phyloP scores from a whole-genome alignment of 805 yeast species.

The Tetrapisispora nanseiensis region DNA sequence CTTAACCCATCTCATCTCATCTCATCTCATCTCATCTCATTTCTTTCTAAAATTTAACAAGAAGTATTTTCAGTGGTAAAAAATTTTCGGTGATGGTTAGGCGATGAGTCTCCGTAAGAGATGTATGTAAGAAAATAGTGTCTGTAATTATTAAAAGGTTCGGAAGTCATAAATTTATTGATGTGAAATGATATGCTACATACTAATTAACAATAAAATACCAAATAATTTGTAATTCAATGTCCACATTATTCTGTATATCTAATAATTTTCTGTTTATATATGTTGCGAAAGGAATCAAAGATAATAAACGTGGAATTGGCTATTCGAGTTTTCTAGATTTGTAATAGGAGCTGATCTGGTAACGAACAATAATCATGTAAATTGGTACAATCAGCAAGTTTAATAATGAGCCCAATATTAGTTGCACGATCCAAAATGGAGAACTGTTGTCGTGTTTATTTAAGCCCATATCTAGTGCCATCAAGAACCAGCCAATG shows the following conservation, averaged over 20 bases:
- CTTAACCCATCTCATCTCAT: not conserved
- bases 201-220: too few relatives aligned
- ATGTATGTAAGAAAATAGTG: too few relatives aligned
- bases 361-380: constrained; percentile 39
- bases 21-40: constrained; percentile 7
- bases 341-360: constrained; percentile 42
- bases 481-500: constrained; percentile 72
- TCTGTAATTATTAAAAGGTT: too few relatives aligned
- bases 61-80: too few relatives aligned
- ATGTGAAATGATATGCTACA: not conserved
- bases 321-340: constrained; percentile 16
- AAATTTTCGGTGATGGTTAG: not conserved
- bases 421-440: constrained; percentile 42
- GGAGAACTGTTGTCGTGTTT: constrained; percentile 41
- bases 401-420: constrained; percentile 40
- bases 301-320: not conserved
- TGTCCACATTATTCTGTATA: too few relatives aligned
- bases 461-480: constrained; percentile 55
- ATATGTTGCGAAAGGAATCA: not conserved
- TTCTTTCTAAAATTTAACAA: not conserved
- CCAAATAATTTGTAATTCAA: too few relatives aligned
- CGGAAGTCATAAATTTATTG: too few relatives aligned
- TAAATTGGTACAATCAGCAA: constrained; percentile 50
- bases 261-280: too few relatives aligned
- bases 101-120: not conserved